Percentiles rank a stretch among this genome's conserved stretches.
phyloP scores from a whole-genome alignment of 2,329 filamentous ascomycete species.

The Cladosporium sp. region DNA sequence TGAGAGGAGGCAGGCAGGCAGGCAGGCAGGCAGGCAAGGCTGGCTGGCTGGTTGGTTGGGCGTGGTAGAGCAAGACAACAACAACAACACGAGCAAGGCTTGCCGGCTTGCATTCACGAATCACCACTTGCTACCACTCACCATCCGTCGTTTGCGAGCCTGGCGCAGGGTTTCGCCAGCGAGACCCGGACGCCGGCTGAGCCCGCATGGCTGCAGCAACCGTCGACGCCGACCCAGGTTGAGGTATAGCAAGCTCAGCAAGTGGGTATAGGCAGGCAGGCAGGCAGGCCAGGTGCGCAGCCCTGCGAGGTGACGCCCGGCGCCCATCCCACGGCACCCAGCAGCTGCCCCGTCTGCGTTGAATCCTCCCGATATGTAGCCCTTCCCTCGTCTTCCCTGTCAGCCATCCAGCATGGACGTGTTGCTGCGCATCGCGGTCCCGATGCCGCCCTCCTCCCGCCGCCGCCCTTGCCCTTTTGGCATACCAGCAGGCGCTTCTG shows the following conservation, averaged over 20 bases:
- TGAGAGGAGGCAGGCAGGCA: not conserved
- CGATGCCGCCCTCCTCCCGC: conserved; percentile 1
- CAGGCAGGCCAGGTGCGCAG: not conserved
- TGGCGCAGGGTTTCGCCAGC: not conserved
- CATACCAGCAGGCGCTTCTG: conserved; percentile 16
- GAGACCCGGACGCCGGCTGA: not conserved
- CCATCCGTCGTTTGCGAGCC: not conserved
- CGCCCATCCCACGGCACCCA: not conserved
- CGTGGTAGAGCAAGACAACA: not conserved
- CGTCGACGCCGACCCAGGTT: not conserved
- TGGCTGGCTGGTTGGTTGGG: not conserved
- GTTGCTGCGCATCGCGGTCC: conserved; percentile 1
- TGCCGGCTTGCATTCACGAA: not conserved
- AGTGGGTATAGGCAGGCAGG: not conserved
- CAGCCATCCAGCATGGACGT: conserved; percentile 7
- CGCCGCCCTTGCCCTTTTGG: conserved; percentile 11
- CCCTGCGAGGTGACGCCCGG: not conserved
- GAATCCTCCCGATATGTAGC: not conserved
- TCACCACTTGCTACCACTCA: not conserved
- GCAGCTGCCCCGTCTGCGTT: not conserved
- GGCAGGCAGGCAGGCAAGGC: not conserved
- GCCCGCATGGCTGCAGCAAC: not conserved
- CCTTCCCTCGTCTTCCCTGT: not conserved
- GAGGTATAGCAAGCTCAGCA: not conserved
- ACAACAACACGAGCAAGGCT: not conserved